Percentiles rank a stretch among this genome's conserved stretches.
These are phyloP conservation scores for Pseudogymnoascus sp. DNA, from an alignment of 2,329 filamentous ascomycete species.

Conservation along the genomic window DNA sequence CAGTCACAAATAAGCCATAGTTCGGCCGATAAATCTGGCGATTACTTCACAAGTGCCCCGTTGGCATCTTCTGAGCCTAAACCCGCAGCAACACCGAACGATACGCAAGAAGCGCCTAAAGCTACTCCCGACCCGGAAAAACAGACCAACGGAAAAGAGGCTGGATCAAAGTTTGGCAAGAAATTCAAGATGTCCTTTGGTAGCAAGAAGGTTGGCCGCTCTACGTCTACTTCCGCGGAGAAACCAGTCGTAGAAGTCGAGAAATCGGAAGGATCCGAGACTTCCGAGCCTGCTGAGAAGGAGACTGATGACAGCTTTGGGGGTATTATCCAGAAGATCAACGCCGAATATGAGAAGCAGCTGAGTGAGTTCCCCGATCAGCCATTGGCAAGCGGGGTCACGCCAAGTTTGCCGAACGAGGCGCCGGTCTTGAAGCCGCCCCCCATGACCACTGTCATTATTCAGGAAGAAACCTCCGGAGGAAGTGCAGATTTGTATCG, in stretches of 20 bases:
- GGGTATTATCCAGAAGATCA: constrained; percentile 65
- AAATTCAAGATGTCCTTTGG: constrained; percentile 71
- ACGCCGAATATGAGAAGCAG: constrained; percentile 63
- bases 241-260: constrained; percentile 68
- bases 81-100: constrained; percentile 38
- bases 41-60: constrained; percentile 66
- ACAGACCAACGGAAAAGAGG: constrained; percentile 52
- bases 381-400: constrained; percentile 52
- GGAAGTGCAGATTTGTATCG: constrained; percentile 80
- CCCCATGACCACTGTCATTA: constrained; percentile 55
- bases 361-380: constrained; percentile 46
- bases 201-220: constrained; percentile 74
- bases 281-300: constrained; percentile 58
- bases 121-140: constrained; percentile 47
- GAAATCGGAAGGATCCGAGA: constrained; percentile 44
- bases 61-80: constrained; percentile 41
- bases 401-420: constrained; percentile 62
- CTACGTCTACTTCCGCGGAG: constrained; percentile 54
- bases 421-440: constrained; percentile 70
- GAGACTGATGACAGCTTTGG: constrained; percentile 67
- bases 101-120: constrained; percentile 35
- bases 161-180: constrained; percentile 64
- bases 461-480: constrained; percentile 60
- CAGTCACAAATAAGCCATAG: constrained; percentile 47
- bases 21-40: constrained; percentile 53